Conservation (phyloP, 805 yeast genomes). For the Wickerhamiella shivajii region DNA sequence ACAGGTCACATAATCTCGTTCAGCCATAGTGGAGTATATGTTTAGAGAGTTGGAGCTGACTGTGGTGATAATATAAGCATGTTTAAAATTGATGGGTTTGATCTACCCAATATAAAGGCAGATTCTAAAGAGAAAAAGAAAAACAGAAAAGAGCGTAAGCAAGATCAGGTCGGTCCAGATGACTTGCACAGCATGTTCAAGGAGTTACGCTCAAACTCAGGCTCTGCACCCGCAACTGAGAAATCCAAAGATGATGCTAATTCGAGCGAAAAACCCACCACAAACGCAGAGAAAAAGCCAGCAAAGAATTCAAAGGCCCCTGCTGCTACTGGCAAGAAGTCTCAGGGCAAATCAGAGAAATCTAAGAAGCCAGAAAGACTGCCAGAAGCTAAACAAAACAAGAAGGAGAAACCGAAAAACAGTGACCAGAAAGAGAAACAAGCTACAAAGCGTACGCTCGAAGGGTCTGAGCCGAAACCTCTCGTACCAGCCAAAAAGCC, state of each 20-base stretch:
- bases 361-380: too few species aligned
- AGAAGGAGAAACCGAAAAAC: too few species aligned
- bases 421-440: too few species aligned
- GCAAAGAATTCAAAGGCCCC: background rate
- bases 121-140: conserved; percentile 12
- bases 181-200: background rate
- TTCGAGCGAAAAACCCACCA: background rate
- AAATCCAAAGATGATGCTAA: background rate
- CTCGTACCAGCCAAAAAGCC: conserved; percentile 1
- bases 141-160: conserved; percentile 18
- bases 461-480: background rate
- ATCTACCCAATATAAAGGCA: conserved; percentile 5
- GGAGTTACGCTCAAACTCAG: too few species aligned
- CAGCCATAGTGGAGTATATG: conserved; percentile 19
- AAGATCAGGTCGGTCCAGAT: background rate
- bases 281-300: background rate
- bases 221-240: too few species aligned
- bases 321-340: too few species aligned
- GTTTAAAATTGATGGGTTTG: conserved; percentile 11
- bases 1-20: conserved; percentile 63
- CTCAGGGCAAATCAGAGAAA: too few species aligned
- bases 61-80: background rate
- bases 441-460: too few species aligned
- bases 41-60: conserved; percentile 11
- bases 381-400: too few species aligned